A percentile compares a stretch with the other conserved stretches of the same genome.
Conservation (phyloP, 2,329 filamentous ascomycete genomes). For the Phoma sp. region DNA sequence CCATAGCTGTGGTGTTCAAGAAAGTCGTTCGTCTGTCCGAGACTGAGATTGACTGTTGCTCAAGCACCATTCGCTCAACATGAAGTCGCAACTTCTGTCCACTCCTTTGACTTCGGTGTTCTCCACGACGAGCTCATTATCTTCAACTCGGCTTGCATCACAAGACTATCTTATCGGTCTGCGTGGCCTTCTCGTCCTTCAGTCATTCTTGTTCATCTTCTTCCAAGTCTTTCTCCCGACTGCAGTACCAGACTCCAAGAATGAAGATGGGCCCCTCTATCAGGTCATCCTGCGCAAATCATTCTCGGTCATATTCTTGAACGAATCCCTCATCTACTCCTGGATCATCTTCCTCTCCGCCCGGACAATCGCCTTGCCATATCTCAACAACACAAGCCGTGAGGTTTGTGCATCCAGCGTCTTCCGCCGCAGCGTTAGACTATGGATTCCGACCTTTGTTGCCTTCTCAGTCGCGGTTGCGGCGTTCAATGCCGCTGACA, state of each 20-base stretch:
- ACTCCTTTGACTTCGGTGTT: slow-evolving; percentile 24
- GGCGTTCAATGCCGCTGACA: slow-evolving; percentile 41
- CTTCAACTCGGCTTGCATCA: slow-evolving; percentile 21
- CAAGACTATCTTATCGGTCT: slow-evolving; percentile 54
- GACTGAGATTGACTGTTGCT: neutral
- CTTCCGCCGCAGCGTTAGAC: slow-evolving; percentile 53
- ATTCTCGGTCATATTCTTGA: slow-evolving; percentile 56
- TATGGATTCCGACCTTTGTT: slow-evolving; percentile 53
- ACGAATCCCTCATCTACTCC: slow-evolving; percentile 55
- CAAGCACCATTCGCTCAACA: slow-evolving; percentile 14
- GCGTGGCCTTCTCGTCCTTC: slow-evolving; percentile 53
- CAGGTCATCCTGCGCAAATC: slow-evolving; percentile 55
- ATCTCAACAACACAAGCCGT: slow-evolving; percentile 48
- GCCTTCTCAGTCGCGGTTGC: slow-evolving; percentile 51
- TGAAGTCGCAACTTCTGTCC: slow-evolving; percentile 27
- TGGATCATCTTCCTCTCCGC: slow-evolving; percentile 57
- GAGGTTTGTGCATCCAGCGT: slow-evolving; percentile 49
- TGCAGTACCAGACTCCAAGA: slow-evolving; percentile 48
- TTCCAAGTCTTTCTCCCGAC: slow-evolving; percentile 55
- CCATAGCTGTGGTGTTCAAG: slow-evolving; percentile 5
- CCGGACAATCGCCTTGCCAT: slow-evolving; percentile 53
- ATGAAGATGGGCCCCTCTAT: slow-evolving; percentile 48
- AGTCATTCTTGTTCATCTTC: slow-evolving; percentile 56
- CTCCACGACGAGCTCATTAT: slow-evolving; percentile 17
- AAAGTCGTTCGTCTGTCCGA: neutral